Percentiles rank a stretch among this genome's conserved stretches.
These are phyloP conservation scores for Geosmithia putterillii DNA, from an alignment of 2,329 filamentous ascomycete species.

Conservation along the genomic window DNA sequence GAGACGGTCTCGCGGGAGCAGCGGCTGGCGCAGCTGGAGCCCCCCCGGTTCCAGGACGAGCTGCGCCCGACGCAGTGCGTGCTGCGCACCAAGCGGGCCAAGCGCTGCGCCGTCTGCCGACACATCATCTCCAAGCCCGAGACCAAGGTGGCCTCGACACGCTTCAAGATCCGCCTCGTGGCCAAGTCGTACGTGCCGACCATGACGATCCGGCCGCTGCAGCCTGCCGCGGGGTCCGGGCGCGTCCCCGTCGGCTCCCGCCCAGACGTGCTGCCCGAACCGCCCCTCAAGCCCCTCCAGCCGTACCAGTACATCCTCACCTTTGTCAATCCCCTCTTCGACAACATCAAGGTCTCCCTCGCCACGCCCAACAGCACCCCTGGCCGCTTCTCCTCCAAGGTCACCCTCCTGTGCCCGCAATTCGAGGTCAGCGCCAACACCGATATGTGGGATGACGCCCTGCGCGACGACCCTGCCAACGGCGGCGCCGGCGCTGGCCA, in stretches of 20 bases:
- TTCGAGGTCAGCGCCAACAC: constrained; percentile 93
- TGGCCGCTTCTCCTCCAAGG: constrained; percentile 61
- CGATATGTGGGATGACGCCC: constrained; percentile 76
- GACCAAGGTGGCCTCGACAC: constrained; percentile 74
- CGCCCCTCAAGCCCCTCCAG: constrained; percentile 39
- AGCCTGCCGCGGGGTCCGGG: constrained; percentile 16
- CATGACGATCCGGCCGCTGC: constrained; percentile 58
- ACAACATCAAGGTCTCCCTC: constrained; percentile 74
- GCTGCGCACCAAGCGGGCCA: constrained; percentile 83
- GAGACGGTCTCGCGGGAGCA: constrained; percentile 42
- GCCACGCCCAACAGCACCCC: constrained; percentile 74
- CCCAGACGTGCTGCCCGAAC: constrained; percentile 16
- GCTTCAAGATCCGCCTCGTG: constrained; percentile 85
- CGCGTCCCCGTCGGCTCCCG: constrained; percentile 21
- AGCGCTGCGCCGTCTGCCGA: constrained; percentile 82
- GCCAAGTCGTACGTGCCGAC: constrained; percentile 81
- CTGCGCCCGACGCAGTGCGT: constrained; percentile 73
- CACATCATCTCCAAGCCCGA: constrained; percentile 95
- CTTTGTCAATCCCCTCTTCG: constrained; percentile 89
- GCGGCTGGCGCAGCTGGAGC: constrained; percentile 35
- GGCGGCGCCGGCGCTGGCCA: constrained; percentile 20
- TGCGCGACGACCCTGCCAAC: constrained; percentile 42
- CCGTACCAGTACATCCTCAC: constrained; percentile 76
- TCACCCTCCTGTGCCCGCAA: constrained; percentile 87
- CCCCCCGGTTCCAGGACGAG: constrained; percentile 53